phyloP scores from a whole-genome alignment of 1,139 yeast genomes.

The Scheffersomyces parashehatae region DNA sequence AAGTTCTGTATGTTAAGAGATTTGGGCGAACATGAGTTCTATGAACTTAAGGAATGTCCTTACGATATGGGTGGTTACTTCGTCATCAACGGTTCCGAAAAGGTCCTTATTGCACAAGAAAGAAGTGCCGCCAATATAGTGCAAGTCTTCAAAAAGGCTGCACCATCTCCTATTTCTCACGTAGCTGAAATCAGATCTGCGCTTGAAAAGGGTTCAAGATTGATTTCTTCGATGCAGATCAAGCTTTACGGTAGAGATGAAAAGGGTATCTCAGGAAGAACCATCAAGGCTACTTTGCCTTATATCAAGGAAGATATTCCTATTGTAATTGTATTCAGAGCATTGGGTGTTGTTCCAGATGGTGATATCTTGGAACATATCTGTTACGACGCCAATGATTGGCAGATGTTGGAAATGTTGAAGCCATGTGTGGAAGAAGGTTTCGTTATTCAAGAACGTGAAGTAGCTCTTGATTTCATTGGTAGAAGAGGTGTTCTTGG shows the following conservation, averaged over 20 bases:
- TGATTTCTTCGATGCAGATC: constrained; percentile 91
- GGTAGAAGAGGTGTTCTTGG: constrained; percentile 98
- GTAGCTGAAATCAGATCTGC: constrained; percentile 97
- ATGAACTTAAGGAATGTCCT: constrained; percentile 96
- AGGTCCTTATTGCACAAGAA: constrained; percentile 97
- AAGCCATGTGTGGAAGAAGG: constrained; percentile 99
- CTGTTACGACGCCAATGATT: constrained; percentile 95
- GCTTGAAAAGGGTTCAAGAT: constrained; percentile 92
- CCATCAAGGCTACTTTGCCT: constrained; percentile 93
- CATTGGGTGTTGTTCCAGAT: constrained; percentile 97
- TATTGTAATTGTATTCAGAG: constrained; percentile 94
- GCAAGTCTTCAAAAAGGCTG: constrained; percentile 96
- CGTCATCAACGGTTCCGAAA: constrained; percentile 96
- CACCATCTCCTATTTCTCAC: constrained; percentile 95
- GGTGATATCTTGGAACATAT: constrained; percentile 98
- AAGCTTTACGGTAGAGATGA: constrained; percentile 86
- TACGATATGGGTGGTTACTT: constrained; percentile 99
- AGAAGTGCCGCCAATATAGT: constrained; percentile 98
- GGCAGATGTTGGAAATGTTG: constrained; percentile 99
- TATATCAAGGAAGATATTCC: constrained; percentile 96
- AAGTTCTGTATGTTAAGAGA: constrained; percentile 94
- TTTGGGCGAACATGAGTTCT: constrained; percentile 90
- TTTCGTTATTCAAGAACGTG: constrained; percentile 95
- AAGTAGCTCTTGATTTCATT: constrained; percentile 94
- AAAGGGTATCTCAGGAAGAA: constrained; percentile 70